Evolutionary conservation across 176 grass and related monocot genomes (phyloP).

Genomic region (Aegilops bicornis): DNA sequence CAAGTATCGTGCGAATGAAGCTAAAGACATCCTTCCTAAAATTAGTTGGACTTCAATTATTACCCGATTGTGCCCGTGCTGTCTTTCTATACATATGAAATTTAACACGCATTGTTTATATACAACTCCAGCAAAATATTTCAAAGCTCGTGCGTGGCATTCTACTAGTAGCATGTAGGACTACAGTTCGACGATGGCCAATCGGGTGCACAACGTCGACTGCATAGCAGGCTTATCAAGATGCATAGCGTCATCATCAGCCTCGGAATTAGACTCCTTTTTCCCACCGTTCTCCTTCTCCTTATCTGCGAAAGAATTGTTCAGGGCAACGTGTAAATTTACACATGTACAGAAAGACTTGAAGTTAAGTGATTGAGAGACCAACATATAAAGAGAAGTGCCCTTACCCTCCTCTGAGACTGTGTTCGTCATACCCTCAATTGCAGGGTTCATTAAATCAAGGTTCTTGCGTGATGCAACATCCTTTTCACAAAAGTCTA

Average conservation of each 20-base stretch:
- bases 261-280: conserved; percentile 53
- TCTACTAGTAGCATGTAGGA: no score
- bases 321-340: neutral
- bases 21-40: no score
- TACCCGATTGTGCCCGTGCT: no score
- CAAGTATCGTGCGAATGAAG: no score
- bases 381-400: neutral
- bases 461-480: conserved; percentile 89
- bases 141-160: no score
- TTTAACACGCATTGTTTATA: no score
- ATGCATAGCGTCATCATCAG: conserved; percentile 56
- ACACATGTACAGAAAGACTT: neutral
- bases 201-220: no score
- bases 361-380: neutral
- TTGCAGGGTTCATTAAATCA: conserved; percentile 92
- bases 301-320: conserved; percentile 12
- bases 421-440: conserved; percentile 45
- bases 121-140: no score
- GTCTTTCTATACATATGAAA: no score
- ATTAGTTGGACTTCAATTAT: no score
- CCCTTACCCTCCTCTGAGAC: neutral
- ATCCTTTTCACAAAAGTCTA: conserved; percentile 96
- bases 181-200: no score
- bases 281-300: conserved; percentile 35
- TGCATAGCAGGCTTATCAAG: conserved; percentile 34